Base-by-base conservation (phyloP, 2,329 filamentous ascomycete species). In the Lojkania enalia region DNA sequence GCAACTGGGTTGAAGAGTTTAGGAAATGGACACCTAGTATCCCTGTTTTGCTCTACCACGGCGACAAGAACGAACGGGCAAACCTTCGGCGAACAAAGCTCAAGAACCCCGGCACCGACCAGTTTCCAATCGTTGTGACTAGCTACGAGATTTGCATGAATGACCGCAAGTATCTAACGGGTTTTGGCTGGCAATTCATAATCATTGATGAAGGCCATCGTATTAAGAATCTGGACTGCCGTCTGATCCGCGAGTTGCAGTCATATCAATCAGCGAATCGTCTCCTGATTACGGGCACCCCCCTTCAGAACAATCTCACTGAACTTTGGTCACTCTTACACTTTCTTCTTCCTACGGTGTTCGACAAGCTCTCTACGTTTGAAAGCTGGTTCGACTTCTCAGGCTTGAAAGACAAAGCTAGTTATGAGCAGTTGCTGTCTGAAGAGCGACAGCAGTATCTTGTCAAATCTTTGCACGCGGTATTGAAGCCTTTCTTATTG, bases 321-420 rank as follows among this genome's bases (percentile, higher is more conserved):
- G 94, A 99, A 61, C 73, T 99, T 0, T 99, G 94, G 94, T 96
- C 92, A 0, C 71, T 99, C 0, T 78, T 99, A 0, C 91, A 99
- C 61, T 99, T 99, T 60, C 75, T 99, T 0, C 80, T 97, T 36
- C 94, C 92, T 0, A 88, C 88, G 29, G 91, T 96, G 21, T 99
- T 99, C 58, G 90, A 91, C 35, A 88, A 96, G 58, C 85, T 95
- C 68, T 89, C 95, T 35, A 90, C 88, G 0, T 99, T 99, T 46
- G 89, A 96, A 62, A 84, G 84, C 1, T 97, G 92, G 91, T 99
- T 99, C 51, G 92, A 99, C 67, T 99, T 99, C 59, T 94, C 88
- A 0, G 91, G 90, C 5, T 77, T 99, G 1, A 83, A 95, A 43
- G 89, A 97, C 48, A 89, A 91, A 54, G 79, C 86, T 25, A 85